A percentile compares a stretch with the other conserved stretches of the same genome.
These are phyloP conservation scores for Coemansia sp. DNA, from an alignment of 192 early-diverging fungal genomes.

Conservation along the genomic window DNA sequence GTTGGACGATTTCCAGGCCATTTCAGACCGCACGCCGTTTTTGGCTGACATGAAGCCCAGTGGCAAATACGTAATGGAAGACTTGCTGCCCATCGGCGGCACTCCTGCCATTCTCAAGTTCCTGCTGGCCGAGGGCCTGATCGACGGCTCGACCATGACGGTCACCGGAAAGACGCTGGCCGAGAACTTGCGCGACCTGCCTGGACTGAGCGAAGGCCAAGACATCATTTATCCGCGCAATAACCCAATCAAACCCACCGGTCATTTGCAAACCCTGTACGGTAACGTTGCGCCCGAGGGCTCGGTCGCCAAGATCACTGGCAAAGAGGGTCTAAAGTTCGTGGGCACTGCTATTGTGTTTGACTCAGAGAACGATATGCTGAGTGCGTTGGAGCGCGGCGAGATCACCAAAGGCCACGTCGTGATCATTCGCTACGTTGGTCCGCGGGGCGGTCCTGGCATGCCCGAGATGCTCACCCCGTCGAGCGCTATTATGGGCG, in stretches of 20 bases:
- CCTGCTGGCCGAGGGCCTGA: slow-evolving; percentile 77
- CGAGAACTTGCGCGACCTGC: slow-evolving; percentile 83
- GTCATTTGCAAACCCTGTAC: slow-evolving; percentile 92
- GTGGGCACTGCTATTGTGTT: slow-evolving; percentile 86
- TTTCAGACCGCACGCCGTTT: slow-evolving; percentile 88
- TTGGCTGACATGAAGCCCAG: slow-evolving; percentile 98
- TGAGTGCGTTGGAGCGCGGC: slow-evolving; percentile 80
- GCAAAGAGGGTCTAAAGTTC: slow-evolving; percentile 95
- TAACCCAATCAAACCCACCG: slow-evolving; percentile 89
- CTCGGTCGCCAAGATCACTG: slow-evolving; percentile 99
- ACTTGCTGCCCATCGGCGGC: slow-evolving; percentile 89
- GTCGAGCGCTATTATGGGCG: slow-evolving; percentile 97
- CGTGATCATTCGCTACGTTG: slow-evolving; percentile 94
- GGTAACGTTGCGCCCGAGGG: slow-evolving; percentile 96
- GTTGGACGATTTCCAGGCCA: slow-evolving; percentile 92
- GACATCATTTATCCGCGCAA: slow-evolving; percentile 80
- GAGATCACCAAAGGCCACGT: slow-evolving; percentile 93
- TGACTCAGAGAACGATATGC: slow-evolving; percentile 91
- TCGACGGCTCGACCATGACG: slow-evolving; percentile 89
- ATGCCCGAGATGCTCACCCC: slow-evolving; percentile 99
- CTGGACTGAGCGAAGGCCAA: slow-evolving; percentile 73
- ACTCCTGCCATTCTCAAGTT: slow-evolving; percentile 95
- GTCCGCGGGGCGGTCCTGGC: slow-evolving; percentile 97
- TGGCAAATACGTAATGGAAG: slow-evolving; percentile 98
- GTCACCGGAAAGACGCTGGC: slow-evolving; percentile 96